These are phyloP conservation scores for Canavalia gladiata DNA, from an alignment of 306 rosid genomes.

Conservation along the genomic window DNA sequence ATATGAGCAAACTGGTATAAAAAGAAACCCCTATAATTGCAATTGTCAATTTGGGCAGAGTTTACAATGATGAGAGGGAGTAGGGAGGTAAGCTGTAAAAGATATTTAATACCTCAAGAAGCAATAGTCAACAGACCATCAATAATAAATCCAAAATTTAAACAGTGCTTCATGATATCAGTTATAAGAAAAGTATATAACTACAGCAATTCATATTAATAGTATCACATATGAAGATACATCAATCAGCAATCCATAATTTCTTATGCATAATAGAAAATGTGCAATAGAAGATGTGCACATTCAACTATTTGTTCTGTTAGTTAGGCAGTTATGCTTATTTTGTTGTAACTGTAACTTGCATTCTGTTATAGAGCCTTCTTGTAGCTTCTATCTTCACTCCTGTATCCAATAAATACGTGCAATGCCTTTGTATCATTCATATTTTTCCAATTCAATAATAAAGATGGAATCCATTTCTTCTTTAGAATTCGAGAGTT, in stretches of 20 bases:
- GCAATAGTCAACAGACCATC: not conserved
- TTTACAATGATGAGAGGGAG: not conserved
- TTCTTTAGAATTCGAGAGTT: too few species aligned
- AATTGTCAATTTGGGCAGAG: not conserved
- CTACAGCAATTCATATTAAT: not conserved
- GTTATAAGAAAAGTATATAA: not conserved
- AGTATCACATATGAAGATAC: not conserved
- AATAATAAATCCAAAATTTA: not conserved
- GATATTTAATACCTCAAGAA: not conserved
- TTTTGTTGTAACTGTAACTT: too few species aligned
- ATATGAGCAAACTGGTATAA: constrained; percentile 70
- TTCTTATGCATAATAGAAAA: not conserved
- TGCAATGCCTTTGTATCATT: too few species aligned
- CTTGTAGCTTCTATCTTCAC: too few species aligned
- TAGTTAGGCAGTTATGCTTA: too few species aligned
- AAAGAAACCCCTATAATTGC: constrained; percentile 7
- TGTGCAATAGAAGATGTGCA: too few species aligned
- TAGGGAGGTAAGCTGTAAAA: not conserved
- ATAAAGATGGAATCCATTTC: too few species aligned
- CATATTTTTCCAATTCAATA: too few species aligned
- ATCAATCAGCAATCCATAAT: not conserved
- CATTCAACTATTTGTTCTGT: too few species aligned
- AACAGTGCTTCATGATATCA: not conserved
- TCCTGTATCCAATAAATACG: too few species aligned
- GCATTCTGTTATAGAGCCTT: too few species aligned